Evolutionary conservation across 2,329 filamentous ascomycete species (phyloP).

Genomic region (Microdochium nivale): DNA sequence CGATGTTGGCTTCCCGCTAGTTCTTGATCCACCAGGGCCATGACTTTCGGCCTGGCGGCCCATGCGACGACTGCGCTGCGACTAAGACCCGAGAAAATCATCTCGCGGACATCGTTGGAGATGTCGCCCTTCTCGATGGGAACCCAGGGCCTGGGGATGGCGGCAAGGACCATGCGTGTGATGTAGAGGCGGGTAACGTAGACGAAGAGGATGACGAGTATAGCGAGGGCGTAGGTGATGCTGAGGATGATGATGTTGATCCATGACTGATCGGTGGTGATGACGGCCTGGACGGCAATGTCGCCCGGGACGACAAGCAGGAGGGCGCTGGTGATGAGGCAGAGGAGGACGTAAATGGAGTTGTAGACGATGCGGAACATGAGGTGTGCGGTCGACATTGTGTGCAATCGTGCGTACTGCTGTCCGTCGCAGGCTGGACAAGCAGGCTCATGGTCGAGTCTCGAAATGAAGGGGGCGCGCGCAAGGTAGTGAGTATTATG

Average conservation of each 20-base stretch:
- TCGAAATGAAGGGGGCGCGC: not conserved
- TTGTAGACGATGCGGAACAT: constrained; percentile 77
- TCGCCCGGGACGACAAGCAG: constrained; percentile 76
- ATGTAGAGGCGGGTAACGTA: constrained; percentile 83
- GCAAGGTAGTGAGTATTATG: not conserved
- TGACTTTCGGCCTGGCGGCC: constrained; percentile 62
- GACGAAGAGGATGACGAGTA: constrained; percentile 62
- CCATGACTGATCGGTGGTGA: constrained; percentile 43
- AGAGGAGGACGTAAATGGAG: constrained; percentile 67
- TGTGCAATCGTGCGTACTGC: not conserved
- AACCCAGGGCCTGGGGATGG: constrained; percentile 80
- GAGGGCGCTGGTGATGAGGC: constrained; percentile 62
- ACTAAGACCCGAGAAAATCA: constrained; percentile 65
- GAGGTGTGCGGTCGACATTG: constrained; percentile 28
- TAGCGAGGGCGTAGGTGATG: constrained; percentile 65
- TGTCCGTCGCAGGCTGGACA: not conserved
- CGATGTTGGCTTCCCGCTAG: constrained; percentile 2
- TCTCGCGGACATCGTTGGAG: constrained; percentile 60
- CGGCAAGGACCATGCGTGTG: constrained; percentile 67
- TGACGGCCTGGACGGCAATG: constrained; percentile 67
- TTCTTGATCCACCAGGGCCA: constrained; percentile 15
- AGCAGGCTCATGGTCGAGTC: not conserved
- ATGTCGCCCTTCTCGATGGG: constrained; percentile 83
- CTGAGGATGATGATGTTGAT: constrained; percentile 80
- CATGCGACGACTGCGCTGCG: constrained; percentile 76